phyloP scores from a whole-genome alignment of 345 rosid genomes.

The Bruguiera sexangula region DNA sequence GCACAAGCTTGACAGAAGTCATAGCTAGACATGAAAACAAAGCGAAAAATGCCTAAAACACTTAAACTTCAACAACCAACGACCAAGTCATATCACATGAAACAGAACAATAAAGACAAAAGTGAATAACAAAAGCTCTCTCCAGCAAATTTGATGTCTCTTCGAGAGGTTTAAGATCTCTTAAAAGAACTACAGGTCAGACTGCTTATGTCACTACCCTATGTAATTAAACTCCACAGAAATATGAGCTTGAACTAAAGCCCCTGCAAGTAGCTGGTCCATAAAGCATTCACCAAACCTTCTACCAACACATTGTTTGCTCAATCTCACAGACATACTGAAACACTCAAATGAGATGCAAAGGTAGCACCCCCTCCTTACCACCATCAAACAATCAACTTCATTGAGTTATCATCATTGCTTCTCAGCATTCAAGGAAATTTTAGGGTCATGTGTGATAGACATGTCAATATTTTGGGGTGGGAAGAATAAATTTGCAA shows the following conservation, averaged over 20 bases:
- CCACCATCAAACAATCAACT: background rate
- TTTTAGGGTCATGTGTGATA: too few species aligned
- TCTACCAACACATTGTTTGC: background rate
- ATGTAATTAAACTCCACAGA: background rate
- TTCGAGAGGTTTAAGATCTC: too few species aligned
- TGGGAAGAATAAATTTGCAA: too few species aligned
- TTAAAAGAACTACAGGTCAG: too few species aligned
- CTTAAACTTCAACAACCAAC: background rate
- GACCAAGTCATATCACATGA: background rate
- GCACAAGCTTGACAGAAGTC: background rate
- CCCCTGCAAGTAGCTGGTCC: background rate
- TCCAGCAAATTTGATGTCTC: background rate
- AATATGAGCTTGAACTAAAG: background rate
- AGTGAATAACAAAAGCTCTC: background rate
- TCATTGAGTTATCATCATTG: background rate
- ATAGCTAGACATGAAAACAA: background rate
- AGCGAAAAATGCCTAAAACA: background rate
- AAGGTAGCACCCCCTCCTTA: background rate
- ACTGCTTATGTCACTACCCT: background rate
- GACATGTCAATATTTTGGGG: too few species aligned
- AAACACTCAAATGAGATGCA: background rate
- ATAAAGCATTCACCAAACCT: background rate
- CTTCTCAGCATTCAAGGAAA: background rate
- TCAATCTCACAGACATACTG: background rate
- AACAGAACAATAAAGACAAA: background rate